These are phyloP conservation scores for Zea luxurians DNA, from an alignment of 176 grass and related monocot species.

Conservation along the genomic window DNA sequence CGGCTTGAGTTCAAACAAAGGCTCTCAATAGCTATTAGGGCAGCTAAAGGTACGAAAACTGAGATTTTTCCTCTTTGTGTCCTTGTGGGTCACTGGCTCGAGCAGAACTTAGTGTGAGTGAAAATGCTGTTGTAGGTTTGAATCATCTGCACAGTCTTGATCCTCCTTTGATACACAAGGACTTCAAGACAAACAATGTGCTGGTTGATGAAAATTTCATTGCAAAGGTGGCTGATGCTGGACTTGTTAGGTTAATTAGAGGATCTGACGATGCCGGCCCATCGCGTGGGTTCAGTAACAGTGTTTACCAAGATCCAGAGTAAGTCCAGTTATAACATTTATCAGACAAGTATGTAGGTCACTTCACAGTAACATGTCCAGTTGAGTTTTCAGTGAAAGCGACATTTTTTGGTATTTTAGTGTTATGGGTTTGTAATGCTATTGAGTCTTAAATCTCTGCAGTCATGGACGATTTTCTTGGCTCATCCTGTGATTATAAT, in stretches of 20 bases:
- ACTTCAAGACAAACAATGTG: slow-evolving; percentile 90
- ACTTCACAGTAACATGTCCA: not conserved
- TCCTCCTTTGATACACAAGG: slow-evolving; percentile 73
- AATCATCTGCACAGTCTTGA: slow-evolving; percentile 64
- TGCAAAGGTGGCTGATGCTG: slow-evolving; percentile 85
- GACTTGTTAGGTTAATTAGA: slow-evolving; percentile 66
- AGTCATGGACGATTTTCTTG: slow-evolving; percentile 3
- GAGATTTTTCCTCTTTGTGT: not conserved
- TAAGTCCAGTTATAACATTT: slow-evolving; percentile 35
- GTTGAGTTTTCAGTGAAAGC: not conserved
- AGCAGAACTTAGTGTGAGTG: not conserved
- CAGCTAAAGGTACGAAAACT: slow-evolving; percentile 74
- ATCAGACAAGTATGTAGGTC: not conserved
- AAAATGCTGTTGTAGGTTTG: slow-evolving; percentile 58
- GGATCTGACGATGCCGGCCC: slow-evolving; percentile 47
- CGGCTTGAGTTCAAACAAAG: slow-evolving; percentile 93
- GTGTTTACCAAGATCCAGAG: slow-evolving; percentile 75
- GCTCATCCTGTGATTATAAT: slow-evolving; percentile 1
- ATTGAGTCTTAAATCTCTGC: not conserved
- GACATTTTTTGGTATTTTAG: not conserved
- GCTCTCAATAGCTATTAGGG: slow-evolving; percentile 82
- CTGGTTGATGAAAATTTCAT: slow-evolving; percentile 97
- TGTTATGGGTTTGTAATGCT: no score
- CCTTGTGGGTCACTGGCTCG: not conserved
- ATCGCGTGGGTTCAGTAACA: slow-evolving; percentile 50